phyloP scores from a whole-genome alignment of 768 basidiomycete species.

The Boletus insuetus region DNA sequence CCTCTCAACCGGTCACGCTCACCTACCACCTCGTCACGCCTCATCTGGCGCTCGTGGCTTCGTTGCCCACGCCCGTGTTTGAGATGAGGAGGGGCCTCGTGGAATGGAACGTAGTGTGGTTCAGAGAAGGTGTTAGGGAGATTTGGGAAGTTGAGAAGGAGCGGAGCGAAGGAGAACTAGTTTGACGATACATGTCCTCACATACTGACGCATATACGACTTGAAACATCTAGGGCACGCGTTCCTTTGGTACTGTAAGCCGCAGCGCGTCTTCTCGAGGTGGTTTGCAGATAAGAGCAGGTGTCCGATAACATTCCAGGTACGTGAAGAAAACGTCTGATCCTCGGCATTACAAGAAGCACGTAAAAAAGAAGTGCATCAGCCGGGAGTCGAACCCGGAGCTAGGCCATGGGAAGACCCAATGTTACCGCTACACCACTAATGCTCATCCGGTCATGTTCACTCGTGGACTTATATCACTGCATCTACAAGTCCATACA shows the following conservation, averaged over 20 bases:
- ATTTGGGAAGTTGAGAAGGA: constrained; percentile 77
- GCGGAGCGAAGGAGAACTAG: constrained; percentile 24
- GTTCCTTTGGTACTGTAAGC: too few species aligned
- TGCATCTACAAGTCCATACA: too few species aligned
- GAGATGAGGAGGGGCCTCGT: constrained; percentile 72
- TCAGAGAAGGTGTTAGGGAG: constrained; percentile 79
- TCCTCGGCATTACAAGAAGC: too few species aligned
- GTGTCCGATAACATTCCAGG: too few species aligned
- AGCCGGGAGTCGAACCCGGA: constrained; percentile 60
- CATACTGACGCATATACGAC: background rate
- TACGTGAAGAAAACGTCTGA: too few species aligned
- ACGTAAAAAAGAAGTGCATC: constrained; percentile 34
- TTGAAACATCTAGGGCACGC: background rate
- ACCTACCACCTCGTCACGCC: constrained; percentile 81
- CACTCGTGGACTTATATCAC: too few species aligned
- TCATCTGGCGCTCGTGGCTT: constrained; percentile 65
- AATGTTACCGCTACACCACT: constrained; percentile 85
- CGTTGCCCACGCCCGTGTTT: constrained; percentile 70
- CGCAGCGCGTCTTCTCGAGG: too few species aligned
- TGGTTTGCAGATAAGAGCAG: too few species aligned
- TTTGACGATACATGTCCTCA: background rate
- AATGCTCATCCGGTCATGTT: constrained; percentile 16
- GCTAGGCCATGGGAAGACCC: constrained; percentile 78
- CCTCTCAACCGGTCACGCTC: constrained; percentile 64
- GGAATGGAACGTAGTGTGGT: constrained; percentile 86